Evolutionary conservation across 1,139 yeast genomes (phyloP), one percentile per base, ranked within the genome.

Genomic region (Candida smagusa): DNA sequence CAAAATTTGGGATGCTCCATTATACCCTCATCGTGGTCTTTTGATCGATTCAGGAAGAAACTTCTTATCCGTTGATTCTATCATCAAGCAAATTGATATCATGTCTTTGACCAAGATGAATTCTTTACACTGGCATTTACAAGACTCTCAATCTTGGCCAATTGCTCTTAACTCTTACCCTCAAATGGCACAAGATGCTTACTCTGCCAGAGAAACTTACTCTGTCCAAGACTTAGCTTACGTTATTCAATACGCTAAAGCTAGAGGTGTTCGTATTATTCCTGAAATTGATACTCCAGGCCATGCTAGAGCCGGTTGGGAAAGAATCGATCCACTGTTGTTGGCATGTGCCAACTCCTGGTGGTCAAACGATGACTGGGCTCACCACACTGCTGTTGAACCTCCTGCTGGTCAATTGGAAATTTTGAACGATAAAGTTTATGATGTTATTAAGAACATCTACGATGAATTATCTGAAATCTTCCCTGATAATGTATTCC

Each of bases 201-300:
- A 65, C 48, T 60, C 72, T 3, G 34, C 48, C 2, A 39, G 51
- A n/a, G 72, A 71, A 45, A 44, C 52, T 2, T 73, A 65, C 48
- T 47, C 63, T 7, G 56, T 49, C n/a, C 36, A 49, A 4, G 74
- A 70, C 37, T 51, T 73, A 27, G 39, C 42, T 23, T 46, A 53
- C 5, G 40, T 73, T 4, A 59, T 71, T 11, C 46, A 50, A 9
- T 71, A 68, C 46, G 77, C 73, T 2, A 42, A 46, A 9, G 52
- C 42, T 6, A 54, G 73, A 35, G 78, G 77, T 9, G 64, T 73
- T 4, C 55, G 77, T 35, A 59, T 73, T 5, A 50, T 73, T 29
- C 77, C 78, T 2, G 79, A 73, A 46, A 49, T 73, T 12, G 79
- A 73, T 42, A 51, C 69, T 56, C 78, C 78, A 1, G 77, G 75